These are phyloP conservation scores for Aphanomyces euteiches DNA, from an alignment of 352 stramenopile genomes.

Conservation along the genomic window DNA sequence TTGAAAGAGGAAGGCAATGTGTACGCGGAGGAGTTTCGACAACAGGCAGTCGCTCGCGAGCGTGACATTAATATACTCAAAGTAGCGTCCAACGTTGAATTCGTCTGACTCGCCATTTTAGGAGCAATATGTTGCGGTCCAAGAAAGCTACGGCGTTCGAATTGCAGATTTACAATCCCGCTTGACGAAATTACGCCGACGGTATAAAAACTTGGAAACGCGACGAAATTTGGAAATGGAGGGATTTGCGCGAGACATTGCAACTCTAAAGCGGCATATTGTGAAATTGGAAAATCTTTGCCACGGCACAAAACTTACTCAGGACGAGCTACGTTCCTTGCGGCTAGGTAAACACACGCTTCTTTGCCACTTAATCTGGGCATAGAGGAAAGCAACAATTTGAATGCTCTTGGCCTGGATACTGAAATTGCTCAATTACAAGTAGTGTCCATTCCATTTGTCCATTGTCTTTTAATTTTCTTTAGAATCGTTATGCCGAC, in stretches of 20 bases:
- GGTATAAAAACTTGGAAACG: conserved; percentile 62
- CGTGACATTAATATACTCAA: conserved; percentile 68
- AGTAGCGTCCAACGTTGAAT: background rate
- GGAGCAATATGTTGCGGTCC: conserved; percentile 70
- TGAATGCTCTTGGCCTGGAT: background rate
- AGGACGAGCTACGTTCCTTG: conserved; percentile 5
- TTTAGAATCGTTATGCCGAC: conserved; percentile 23
- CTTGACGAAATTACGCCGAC: conserved; percentile 53
- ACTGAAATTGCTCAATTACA: conserved; percentile 19
- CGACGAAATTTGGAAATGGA: conserved; percentile 80
- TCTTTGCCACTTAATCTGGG: background rate
- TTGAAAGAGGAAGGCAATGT: conserved; percentile 55
- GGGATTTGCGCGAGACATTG: conserved; percentile 67
- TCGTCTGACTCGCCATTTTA: background rate
- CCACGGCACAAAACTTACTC: conserved; percentile 21
- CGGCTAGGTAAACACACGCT: conserved; percentile 4
- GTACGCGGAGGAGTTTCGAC: conserved; percentile 51
- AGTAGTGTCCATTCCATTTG: background rate
- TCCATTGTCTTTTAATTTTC: background rate
- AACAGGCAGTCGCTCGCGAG: conserved; percentile 53
- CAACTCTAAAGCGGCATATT: conserved; percentile 55
- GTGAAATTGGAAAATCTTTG: conserved; percentile 54
- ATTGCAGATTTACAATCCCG: conserved; percentile 70
- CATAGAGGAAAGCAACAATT: conserved; percentile 18
- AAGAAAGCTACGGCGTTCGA: conserved; percentile 60